Percentiles rank a stretch among this genome's conserved stretches.
These are phyloP conservation scores for Cladosporium sphaerospermum DNA, from an alignment of 2,329 filamentous ascomycete species.

Conservation along the genomic window DNA sequence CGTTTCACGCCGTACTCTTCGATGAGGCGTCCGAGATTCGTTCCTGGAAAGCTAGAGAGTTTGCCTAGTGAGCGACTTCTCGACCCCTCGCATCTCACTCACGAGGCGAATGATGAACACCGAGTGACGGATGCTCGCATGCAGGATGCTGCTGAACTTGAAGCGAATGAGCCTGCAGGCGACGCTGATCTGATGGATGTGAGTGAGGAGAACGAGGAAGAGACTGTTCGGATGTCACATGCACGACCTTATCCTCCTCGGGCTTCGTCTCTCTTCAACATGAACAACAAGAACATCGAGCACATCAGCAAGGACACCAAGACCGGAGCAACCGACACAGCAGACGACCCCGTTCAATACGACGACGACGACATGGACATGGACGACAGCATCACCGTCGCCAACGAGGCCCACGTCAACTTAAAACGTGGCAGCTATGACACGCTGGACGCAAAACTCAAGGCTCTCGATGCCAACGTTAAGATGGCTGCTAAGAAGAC, in stretches of 20 bases:
- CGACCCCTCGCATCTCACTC: slow-evolving; percentile 21
- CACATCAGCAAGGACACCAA: background rate
- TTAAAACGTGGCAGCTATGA: slow-evolving; percentile 10
- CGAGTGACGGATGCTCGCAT: slow-evolving; percentile 9
- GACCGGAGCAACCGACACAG: background rate
- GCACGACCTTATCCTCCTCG: slow-evolving; percentile 18
- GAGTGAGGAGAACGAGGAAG: slow-evolving; percentile 16
- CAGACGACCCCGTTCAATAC: background rate
- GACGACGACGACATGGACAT: slow-evolving; percentile 11
- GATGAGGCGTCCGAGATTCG: slow-evolving; percentile 27
- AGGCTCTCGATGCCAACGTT: slow-evolving; percentile 21
- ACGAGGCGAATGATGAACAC: slow-evolving; percentile 14
- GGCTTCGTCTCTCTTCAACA: slow-evolving; percentile 21
- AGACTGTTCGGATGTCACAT: slow-evolving; percentile 17
- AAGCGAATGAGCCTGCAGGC: slow-evolving; percentile 8
- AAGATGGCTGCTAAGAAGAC: slow-evolving; percentile 20
- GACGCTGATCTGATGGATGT: slow-evolving; percentile 18
- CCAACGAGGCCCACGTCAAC: background rate
- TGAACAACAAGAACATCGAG: slow-evolving; percentile 15
- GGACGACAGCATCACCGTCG: slow-evolving; percentile 4
- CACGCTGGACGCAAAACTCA: slow-evolving; percentile 26
- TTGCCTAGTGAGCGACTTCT: slow-evolving; percentile 35
- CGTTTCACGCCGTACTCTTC: slow-evolving; percentile 30
- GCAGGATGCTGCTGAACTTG: slow-evolving; percentile 12
- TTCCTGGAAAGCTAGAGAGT: slow-evolving; percentile 31